A percentile compares a stretch with the other conserved stretches of the same genome.
These are phyloP conservation scores for Kodamaea sp. DNA, from an alignment of 1,139 yeast genomes.

Conservation along the genomic window DNA sequence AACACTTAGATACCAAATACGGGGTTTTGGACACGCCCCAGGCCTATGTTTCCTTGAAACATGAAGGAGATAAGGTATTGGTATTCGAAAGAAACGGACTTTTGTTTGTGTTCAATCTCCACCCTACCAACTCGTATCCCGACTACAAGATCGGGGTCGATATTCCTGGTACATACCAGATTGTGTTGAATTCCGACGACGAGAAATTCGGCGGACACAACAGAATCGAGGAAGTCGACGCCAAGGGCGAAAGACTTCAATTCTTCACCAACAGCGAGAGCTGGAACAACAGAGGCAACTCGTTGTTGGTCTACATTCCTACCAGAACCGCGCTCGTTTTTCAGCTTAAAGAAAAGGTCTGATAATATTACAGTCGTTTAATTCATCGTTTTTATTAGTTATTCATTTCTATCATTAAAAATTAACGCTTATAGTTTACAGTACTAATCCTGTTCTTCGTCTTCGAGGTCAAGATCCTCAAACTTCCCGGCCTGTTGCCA, in stretches of 20 bases:
- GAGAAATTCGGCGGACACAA: conserved; percentile 78
- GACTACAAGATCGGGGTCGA: conserved; percentile 92
- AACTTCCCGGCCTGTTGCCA: conserved; percentile 39
- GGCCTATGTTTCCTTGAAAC: conserved; percentile 85
- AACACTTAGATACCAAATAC: conserved; percentile 65
- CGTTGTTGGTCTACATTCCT: conserved; percentile 81
- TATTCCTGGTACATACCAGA: conserved; percentile 68
- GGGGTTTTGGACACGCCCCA: conserved; percentile 76
- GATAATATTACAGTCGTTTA: conserved; percentile 1
- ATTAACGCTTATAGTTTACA: not conserved
- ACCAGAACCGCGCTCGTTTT: conserved; percentile 77
- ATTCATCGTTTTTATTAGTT: conserved; percentile 3
- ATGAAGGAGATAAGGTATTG: conserved; percentile 84
- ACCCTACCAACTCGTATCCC: conserved; percentile 77
- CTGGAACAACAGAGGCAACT: conserved; percentile 83
- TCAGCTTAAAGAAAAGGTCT: conserved; percentile 12
- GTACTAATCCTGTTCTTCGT: conserved; percentile 3
- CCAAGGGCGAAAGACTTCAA: conserved; percentile 40
- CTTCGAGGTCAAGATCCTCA: conserved; percentile 20
- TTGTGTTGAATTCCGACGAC: conserved; percentile 76
- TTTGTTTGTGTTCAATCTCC: conserved; percentile 84
- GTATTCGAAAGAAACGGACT: conserved; percentile 88
- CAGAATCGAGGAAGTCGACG: conserved; percentile 58
- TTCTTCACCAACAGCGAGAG: conserved; percentile 69
- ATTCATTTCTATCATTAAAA: conserved; percentile 2